Evolutionary conservation across 1,284 basidiomycete genomes (phyloP), one percentile per base, ranked within the genome.

Genomic region (Ustilago crameri): DNA sequence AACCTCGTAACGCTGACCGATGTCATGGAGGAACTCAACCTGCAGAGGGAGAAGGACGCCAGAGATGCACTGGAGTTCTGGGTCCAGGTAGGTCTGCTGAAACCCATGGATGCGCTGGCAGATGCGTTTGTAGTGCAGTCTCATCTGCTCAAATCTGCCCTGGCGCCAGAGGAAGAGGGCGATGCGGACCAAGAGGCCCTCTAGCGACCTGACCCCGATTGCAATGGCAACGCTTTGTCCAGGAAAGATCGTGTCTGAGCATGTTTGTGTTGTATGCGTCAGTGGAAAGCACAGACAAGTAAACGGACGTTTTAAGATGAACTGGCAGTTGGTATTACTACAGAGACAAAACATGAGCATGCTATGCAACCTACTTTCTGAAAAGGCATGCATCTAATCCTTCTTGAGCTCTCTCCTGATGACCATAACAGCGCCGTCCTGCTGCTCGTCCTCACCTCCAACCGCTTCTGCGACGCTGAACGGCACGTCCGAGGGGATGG

Each of bases 361-460:
- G n/a, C 35, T 37, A 37, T 37, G 24, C 34, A 41, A n/a, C n/a
- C n/a, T n/a, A n/a, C n/a, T n/a, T n/a, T 23, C 17, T 27, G 15
- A n/a, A 14, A 27, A n/a, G 24, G 9, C 9, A 27, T 2, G 9
- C 9, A 15, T 23, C 27, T 51, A 83, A 51, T 83, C 81, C 56
- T 80, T 79, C 78, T 83, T 83, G 45, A 83, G 77, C 45, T 82
- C 78, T 46, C 74, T 66, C 32, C 78, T 58, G 51, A 83, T 78
- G 20, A 83, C 81, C 69, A 83, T 73, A n/a, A 68, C 70, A 12
- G 76, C 75, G 38, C 74, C 76, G 17, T 72, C 54, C 41, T 66
- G 60, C 50, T 80, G 72, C 37, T 77, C 69, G 43, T 82, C 81
- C 53, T 83, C 81, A 15, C 80, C 81, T 14, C 80, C 81, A 5